Base-by-base conservation (phyloP, 805 yeast species). In the Ogataea parapolymorpha region DNA sequence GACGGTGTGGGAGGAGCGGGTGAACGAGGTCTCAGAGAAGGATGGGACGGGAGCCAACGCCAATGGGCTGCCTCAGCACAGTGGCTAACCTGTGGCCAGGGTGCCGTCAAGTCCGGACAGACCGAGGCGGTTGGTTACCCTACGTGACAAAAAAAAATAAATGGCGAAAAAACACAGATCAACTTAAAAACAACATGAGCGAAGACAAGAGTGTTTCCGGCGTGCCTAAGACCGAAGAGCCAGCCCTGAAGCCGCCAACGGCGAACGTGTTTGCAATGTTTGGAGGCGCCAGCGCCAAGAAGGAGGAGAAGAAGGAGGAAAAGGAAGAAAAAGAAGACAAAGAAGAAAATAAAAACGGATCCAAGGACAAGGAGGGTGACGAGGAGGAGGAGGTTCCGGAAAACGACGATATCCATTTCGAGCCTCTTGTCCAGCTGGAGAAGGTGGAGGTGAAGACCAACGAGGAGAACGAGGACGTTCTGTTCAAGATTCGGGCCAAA, bases 391-490 rank as follows among this genome's bases (percentile, higher is more conserved):
- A 71, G 45, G 81, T 67, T 5, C 83, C 75, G 53, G 90, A 80
- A 58, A 80, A 80, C 50, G 84, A 80, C 42, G 89, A 85, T 56
- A 91, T 93, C 48, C 96, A 93, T 66, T 93, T 93, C 58, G 97
- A 91, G 72, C 99, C 99, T 38, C 72, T 93, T 50, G 97, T 93
- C 47, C 85, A 87, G 68, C 79, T 93, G 55, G 96, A 90, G 69
- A 85, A 87, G 67, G 97, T 93, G 35, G 98, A 93, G 27, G 95
- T 91, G 51, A 91, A 90, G 73, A 89, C 98, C 55, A 85, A 86
- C 66, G 96, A 88, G 67, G 96, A 88, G 67, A 77, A 86, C 50
- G 96, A 88, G 70, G 91, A 85, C 44, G 85, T 79, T 17, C 58
- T 82, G 48, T 82, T 69, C 70, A 93, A 93, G 70, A 87, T 86